Conservation (phyloP, 2,329 filamentous ascomycete genomes). For the Venturia oleaginea region DNA sequence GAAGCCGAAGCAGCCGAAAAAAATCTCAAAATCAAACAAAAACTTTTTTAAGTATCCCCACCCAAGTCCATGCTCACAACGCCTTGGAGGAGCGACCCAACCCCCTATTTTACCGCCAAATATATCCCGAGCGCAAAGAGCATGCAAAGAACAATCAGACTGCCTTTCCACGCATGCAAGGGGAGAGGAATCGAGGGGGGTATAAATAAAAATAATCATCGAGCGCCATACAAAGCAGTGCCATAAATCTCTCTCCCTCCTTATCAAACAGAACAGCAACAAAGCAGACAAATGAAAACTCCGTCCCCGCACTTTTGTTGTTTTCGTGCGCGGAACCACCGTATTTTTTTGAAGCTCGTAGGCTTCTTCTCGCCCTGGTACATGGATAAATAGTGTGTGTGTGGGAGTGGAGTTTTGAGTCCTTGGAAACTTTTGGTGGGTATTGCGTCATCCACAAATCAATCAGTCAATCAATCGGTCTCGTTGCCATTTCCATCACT, state of each 20-base stretch:
- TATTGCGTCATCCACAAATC: background rate
- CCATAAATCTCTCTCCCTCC: background rate
- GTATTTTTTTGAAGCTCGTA: background rate
- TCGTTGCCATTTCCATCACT: background rate
- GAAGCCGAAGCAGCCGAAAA: too few relatives aligned
- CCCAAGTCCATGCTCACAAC: too few relatives aligned
- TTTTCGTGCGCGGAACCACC: background rate
- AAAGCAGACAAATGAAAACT: background rate
- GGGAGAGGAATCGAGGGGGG: background rate
- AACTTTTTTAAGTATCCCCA: too few relatives aligned
- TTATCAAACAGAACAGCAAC: background rate
- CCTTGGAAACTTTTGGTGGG: background rate
- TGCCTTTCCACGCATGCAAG: background rate
- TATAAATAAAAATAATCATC: background rate
- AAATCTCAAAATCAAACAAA: too few relatives aligned
- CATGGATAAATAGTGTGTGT: background rate
- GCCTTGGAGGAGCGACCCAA: background rate
- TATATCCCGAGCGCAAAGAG: background rate
- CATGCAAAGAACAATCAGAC: background rate
- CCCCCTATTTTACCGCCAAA: background rate
- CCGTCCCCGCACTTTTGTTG: background rate
- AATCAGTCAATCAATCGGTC: constrained; percentile 2
- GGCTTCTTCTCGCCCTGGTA: background rate
- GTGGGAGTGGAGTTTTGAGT: background rate
- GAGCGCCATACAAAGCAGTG: background rate